phyloP scores from a whole-genome alignment of 306 rosid species.

The Begonia masoniana region DNA sequence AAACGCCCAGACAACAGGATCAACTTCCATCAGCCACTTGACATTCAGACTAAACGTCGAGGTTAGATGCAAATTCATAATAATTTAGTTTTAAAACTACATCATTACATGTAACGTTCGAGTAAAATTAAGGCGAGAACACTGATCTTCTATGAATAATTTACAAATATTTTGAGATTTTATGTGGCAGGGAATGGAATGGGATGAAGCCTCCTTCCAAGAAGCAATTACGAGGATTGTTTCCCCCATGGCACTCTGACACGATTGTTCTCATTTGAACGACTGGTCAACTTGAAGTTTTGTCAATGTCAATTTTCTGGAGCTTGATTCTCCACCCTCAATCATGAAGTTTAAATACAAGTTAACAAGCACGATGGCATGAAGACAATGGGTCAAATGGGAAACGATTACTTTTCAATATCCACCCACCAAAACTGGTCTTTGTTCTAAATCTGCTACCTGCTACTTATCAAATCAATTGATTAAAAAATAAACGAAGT shows the following conservation, averaged over 20 bases:
- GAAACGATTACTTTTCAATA: constrained; percentile 6
- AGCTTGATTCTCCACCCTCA: neutral
- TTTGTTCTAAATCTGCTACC: neutral
- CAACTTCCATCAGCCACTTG: constrained; percentile 24
- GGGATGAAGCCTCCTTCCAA: constrained; percentile 50
- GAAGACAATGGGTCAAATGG: neutral
- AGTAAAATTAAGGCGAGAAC: no score
- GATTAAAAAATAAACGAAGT: neutral
- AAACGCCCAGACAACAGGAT: constrained; percentile 25
- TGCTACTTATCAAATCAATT: neutral
- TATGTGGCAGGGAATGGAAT: constrained; percentile 12
- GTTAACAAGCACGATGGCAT: neutral
- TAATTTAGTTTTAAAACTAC: no score
- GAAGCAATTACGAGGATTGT: constrained; percentile 52
- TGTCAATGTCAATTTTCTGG: no score
- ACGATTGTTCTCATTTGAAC: neutral
- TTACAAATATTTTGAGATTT: no score
- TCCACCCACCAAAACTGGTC: constrained; percentile 8
- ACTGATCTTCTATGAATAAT: no score
- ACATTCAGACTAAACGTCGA: constrained; percentile 51
- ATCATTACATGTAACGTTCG: no score
- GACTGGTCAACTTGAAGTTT: constrained; percentile 1
- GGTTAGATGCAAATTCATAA: constrained; percentile 28
- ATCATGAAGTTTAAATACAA: neutral
- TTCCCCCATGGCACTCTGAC: constrained; percentile 20